phyloP scores from a whole-genome alignment of 2,329 filamentous ascomycete species.

The Colletotrichum cordylinicola region DNA sequence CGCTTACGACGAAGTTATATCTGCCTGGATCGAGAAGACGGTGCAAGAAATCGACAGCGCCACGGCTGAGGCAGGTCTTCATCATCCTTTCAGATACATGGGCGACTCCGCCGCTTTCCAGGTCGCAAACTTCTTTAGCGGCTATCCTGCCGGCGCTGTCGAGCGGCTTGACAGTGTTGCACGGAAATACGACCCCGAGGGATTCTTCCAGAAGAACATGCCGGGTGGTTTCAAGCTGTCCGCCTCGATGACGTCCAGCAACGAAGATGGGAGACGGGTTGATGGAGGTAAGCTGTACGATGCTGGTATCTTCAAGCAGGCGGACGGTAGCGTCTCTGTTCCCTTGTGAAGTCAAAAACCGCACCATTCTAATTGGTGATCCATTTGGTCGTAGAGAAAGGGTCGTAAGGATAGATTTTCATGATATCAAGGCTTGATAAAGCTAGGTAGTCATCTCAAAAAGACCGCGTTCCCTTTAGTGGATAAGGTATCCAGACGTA shows the following conservation, averaged over 20 bases:
- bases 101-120: background rate
- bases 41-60: background rate
- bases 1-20: background rate
- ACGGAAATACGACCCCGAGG: background rate
- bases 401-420: too few species aligned
- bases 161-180: background rate
- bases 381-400: too few species aligned
- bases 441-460: background rate
- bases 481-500: background rate
- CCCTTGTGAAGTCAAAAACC: too few species aligned
- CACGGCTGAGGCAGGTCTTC: background rate
- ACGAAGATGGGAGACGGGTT: fast-evolving
- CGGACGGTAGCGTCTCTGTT: fast-evolving
- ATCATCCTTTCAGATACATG: background rate
- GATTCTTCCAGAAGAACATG: background rate
- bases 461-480: background rate
- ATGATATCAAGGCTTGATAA: background rate
- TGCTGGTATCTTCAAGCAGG: fast-evolving
- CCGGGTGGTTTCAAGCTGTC: background rate
- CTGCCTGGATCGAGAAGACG: background rate
- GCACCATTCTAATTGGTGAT: too few species aligned
- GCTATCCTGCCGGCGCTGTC: fast-evolving
- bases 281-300: fast-evolving
- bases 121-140: background rate
- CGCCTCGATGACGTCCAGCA: background rate